A percentile compares a stretch with the other conserved stretches of the same genome.
Evolutionary conservation across 371 early-diverging fungal genomes (phyloP).

Genomic region (Mortierella sp.): DNA sequence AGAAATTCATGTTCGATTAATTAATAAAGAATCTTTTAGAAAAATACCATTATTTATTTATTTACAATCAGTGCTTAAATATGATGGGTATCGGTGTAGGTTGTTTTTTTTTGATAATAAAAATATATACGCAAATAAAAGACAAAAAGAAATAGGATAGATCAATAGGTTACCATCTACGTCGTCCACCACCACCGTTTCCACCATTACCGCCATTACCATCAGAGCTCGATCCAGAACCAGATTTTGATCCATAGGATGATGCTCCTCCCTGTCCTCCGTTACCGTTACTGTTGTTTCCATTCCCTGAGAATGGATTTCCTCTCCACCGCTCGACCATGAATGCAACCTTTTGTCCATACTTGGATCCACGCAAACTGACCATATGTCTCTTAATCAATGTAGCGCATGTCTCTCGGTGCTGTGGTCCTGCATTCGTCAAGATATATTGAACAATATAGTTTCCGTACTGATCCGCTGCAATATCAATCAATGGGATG

Average conservation of each 20-base stretch:
- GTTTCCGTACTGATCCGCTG: constrained; percentile 78
- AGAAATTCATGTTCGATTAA: constrained; percentile 49
- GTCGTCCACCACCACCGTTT: constrained; percentile 28
- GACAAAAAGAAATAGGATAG: constrained; percentile 8
- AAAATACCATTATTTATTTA: background rate
- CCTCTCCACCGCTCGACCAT: constrained; percentile 70
- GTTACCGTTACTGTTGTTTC: constrained; percentile 10
- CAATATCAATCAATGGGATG: constrained; percentile 68
- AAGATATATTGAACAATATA: constrained; percentile 82
- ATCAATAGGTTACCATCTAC: constrained; percentile 20
- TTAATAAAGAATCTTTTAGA: background rate
- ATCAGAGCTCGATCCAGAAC: constrained; percentile 20
- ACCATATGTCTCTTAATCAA: constrained; percentile 79
- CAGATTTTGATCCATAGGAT: constrained; percentile 23
- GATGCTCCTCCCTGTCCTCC: constrained; percentile 9
- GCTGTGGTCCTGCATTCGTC: constrained; percentile 69
- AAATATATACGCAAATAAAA: background rate
- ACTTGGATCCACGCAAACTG: constrained; percentile 78
- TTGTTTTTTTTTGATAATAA: background rate
- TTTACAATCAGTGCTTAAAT: background rate
- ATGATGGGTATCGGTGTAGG: background rate
- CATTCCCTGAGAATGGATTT: constrained; percentile 23
- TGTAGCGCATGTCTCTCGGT: constrained; percentile 71
- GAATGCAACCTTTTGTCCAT: constrained; percentile 84
- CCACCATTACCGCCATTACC: constrained; percentile 6